Evolutionary conservation across 1,139 yeast genomes (phyloP).

Genomic region (Zhuliangozyma blackwelliae): DNA sequence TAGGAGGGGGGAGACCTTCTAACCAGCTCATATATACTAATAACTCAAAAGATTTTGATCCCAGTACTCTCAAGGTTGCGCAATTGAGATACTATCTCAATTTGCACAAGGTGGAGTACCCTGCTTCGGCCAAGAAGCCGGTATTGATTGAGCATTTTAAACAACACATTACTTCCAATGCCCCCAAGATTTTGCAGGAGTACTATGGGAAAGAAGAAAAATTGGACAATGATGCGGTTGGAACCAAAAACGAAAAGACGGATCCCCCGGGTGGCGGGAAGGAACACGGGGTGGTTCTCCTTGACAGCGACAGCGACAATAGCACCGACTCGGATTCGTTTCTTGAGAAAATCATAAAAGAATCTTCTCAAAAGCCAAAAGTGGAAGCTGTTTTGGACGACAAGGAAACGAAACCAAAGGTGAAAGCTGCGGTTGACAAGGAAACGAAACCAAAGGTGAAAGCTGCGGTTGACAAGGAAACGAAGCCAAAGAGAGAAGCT

Average conservation of each 20-base stretch:
- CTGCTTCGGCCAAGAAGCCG: conserved; percentile 61
- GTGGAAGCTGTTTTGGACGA: too few relatives aligned
- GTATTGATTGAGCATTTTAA: conserved; percentile 53
- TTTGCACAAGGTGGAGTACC: conserved; percentile 52
- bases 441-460: too few relatives aligned
- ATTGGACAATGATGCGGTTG: conserved; percentile 22
- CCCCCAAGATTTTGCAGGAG: conserved; percentile 25
- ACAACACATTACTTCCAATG: conserved; percentile 39
- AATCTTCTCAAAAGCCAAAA: not conserved
- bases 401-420: too few relatives aligned
- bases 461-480: too few relatives aligned
- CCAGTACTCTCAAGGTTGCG: conserved; percentile 55
- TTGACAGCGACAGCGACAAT: not conserved
- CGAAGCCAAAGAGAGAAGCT: too few relatives aligned
- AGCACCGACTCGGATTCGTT: not conserved
- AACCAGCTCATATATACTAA: too few relatives aligned
- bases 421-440: too few relatives aligned
- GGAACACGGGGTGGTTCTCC: too few relatives aligned
- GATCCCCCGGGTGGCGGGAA: conserved; percentile 1
- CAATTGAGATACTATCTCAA: conserved; percentile 59
- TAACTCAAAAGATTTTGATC: conserved; percentile 68
- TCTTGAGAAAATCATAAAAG: not conserved
- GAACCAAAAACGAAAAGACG: too few relatives aligned
- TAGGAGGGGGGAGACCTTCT: too few relatives aligned
- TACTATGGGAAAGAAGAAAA: conserved; percentile 13